These are phyloP conservation scores for Plasmodium cynomolgi DNA, from an alignment of 169 alveolate genomes.

Conservation along the genomic window DNA sequence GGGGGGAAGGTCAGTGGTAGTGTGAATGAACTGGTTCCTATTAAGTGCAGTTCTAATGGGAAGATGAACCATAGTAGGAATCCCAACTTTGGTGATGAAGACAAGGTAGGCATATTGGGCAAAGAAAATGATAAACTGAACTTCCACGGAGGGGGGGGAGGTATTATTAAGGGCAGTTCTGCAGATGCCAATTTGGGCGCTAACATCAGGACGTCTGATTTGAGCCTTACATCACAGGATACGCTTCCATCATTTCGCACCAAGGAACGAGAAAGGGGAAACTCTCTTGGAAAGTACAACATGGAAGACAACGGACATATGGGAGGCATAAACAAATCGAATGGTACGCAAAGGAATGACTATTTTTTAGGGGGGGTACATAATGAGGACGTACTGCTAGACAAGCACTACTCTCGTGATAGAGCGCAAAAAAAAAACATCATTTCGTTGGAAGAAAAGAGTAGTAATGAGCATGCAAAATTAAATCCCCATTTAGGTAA, in stretches of 20 bases:
- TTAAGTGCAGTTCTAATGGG: not conserved
- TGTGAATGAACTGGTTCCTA: not conserved
- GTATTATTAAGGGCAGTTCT: not conserved
- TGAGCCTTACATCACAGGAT: not conserved
- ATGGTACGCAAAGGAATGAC: not conserved
- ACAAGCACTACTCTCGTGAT: not conserved
- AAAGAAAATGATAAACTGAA: not conserved
- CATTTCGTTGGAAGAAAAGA: not conserved
- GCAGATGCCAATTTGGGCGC: not conserved
- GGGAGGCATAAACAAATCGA: not conserved
- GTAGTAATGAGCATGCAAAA: not conserved
- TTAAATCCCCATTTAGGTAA: not conserved
- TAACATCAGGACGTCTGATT: not conserved
- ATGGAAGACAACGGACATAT: not conserved
- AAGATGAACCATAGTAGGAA: not conserved
- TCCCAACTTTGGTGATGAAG: not conserved
- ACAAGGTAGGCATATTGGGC: not conserved
- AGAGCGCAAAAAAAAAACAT: not conserved
- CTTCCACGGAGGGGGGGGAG: not conserved
- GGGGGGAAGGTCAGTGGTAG: not conserved
- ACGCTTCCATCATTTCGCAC: not conserved
- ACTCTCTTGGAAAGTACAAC: not conserved
- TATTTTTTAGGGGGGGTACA: not conserved
- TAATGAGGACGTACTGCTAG: conserved; percentile 4
- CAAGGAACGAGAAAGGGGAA: not conserved